These are phyloP conservation scores for Ganoderma sinense DNA, from an alignment of 1,284 basidiomycete genomes.

Conservation along the genomic window DNA sequence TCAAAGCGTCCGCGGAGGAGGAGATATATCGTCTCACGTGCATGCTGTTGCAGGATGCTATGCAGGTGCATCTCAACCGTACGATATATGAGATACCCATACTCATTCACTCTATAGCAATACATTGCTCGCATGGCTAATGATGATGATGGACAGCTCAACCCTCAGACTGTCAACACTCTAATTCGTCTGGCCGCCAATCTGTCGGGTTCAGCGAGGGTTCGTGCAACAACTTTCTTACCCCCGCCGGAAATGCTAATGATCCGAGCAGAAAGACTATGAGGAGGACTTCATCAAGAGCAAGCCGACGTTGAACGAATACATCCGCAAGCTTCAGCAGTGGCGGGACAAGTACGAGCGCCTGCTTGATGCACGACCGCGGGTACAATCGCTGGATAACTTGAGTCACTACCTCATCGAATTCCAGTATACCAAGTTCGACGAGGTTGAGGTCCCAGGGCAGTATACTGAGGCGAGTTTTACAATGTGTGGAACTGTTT, in stretches of 20 bases:
- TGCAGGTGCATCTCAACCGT: slow-evolving; percentile 55
- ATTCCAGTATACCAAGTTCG: slow-evolving; percentile 98
- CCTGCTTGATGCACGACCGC: slow-evolving; percentile 84
- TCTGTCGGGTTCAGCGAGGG: slow-evolving; percentile 71
- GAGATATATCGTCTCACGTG: slow-evolving; percentile 94
- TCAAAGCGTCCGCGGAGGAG: slow-evolving; percentile 93
- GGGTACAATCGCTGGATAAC: slow-evolving; percentile 88
- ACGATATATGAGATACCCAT: background rate
- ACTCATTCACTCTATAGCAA: slow-evolving; percentile 50
- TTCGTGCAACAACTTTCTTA: slow-evolving; percentile 42
- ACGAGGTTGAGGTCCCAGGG: slow-evolving; percentile 98
- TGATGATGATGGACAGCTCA: slow-evolving; percentile 84
- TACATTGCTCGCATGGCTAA: slow-evolving; percentile 75
- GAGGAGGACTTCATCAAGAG: slow-evolving; percentile 91
- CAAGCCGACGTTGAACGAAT: slow-evolving; percentile 87
- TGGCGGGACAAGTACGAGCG: slow-evolving; percentile 96
- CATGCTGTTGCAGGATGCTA: slow-evolving; percentile 80
- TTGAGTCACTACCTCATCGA: slow-evolving; percentile 95
- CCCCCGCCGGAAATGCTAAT: slow-evolving; percentile 3
- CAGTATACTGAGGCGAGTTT: slow-evolving; percentile 91
- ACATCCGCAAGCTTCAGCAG: slow-evolving; percentile 88
- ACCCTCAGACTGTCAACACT: slow-evolving; percentile 61
- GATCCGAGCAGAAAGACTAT: slow-evolving; percentile 73
- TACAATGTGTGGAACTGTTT: background rate
- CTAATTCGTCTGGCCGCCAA: slow-evolving; percentile 81